Evolutionary conservation across 2,329 filamentous ascomycete species (phyloP).

Genomic region (Monilinia polystroma): DNA sequence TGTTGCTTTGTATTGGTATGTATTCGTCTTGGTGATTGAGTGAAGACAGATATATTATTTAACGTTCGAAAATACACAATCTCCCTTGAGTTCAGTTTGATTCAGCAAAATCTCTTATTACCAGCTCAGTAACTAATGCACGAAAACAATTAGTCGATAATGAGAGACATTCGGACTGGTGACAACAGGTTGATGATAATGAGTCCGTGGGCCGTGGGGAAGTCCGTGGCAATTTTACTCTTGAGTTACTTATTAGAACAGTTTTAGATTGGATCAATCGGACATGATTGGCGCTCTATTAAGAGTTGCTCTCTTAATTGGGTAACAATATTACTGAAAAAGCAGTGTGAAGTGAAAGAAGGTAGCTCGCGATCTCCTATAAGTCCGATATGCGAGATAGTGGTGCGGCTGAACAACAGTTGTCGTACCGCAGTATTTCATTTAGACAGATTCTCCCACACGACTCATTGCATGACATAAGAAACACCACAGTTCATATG

Average conservation of each 20-base stretch:
- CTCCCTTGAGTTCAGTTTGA: not conserved
- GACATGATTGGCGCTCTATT: not conserved
- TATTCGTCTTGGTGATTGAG: not conserved
- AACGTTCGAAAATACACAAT: not conserved
- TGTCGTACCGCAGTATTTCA: too few species aligned
- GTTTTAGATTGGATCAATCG: not conserved
- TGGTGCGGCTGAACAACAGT: too few species aligned
- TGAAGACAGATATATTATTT: not conserved
- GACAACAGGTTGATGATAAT: not conserved
- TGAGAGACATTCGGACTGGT: not conserved
- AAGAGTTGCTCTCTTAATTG: not conserved
- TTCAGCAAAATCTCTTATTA: not conserved
- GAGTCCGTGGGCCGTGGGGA: constrained; percentile 10
- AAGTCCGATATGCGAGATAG: not conserved
- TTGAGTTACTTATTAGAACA: not conserved
- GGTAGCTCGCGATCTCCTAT: not conserved
- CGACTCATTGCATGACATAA: too few species aligned
- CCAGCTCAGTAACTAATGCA: not conserved
- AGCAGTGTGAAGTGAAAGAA: too few species aligned
- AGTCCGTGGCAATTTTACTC: constrained; percentile 1
- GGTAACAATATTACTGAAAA: not conserved
- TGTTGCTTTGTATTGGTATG: not conserved
- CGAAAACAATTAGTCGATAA: not conserved
- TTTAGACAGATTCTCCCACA: too few species aligned
- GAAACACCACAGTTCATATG: too few species aligned